Evolutionary conservation across 2,329 filamentous ascomycete species (phyloP).

Genomic region (Mollisia scopiformis): DNA sequence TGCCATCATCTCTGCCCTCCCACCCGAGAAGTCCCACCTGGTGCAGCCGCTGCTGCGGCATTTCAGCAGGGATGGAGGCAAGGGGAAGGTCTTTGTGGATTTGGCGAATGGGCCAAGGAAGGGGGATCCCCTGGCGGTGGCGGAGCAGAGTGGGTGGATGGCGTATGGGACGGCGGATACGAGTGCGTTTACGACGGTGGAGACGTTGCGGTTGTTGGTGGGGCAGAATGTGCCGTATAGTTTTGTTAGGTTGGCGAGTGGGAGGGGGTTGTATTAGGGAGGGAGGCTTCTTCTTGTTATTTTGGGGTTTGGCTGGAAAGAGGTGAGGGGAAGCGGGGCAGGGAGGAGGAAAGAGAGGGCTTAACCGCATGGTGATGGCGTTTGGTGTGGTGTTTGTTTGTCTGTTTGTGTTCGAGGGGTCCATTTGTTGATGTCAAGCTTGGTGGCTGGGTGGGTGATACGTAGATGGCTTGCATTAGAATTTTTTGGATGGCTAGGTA

Average conservation of each 20-base stretch:
- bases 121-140: constrained; percentile 69
- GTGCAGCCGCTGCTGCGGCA: constrained; percentile 78
- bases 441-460: too few species aligned
- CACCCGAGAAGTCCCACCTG: constrained; percentile 76
- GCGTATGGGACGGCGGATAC: constrained; percentile 81
- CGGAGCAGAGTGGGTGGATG: constrained; percentile 75
- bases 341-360: too few species aligned
- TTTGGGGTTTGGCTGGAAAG: too few species aligned
- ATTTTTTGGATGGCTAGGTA: too few species aligned
- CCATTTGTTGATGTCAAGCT: too few species aligned
- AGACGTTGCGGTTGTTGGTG: constrained; percentile 76
- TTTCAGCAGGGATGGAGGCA: constrained; percentile 47
- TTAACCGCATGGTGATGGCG: too few species aligned
- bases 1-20: constrained; percentile 78
- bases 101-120: constrained; percentile 67
- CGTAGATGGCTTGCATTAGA: too few species aligned
- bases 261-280: constrained; percentile 54
- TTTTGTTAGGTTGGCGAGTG: constrained; percentile 77
- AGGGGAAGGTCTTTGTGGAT: constrained; percentile 77
- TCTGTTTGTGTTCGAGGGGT: too few species aligned
- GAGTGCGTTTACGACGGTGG: constrained; percentile 81
- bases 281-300: too few species aligned
- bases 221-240: constrained; percentile 88
- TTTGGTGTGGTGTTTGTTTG: too few species aligned
- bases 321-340: too few species aligned